These are phyloP conservation scores for Wickerhamiella lipophila DNA, from an alignment of 805 yeast genomes.

Conservation along the genomic window DNA sequence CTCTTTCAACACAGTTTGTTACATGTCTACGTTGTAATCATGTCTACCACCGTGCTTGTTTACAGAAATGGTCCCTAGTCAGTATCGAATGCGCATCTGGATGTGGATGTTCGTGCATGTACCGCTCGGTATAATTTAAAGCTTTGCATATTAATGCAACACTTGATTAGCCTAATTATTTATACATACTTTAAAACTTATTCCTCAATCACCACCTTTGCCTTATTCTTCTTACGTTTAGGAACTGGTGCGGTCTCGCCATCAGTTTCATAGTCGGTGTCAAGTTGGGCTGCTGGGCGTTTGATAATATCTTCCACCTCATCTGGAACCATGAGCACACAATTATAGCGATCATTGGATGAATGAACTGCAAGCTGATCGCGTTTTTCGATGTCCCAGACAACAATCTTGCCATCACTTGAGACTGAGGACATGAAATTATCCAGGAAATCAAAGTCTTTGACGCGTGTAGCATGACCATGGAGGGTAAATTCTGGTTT, in stretches of 20 bases:
- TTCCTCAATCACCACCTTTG: conserved; percentile 19
- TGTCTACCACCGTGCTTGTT: conserved; percentile 65
- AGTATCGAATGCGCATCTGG: conserved; percentile 64
- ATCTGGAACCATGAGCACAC: conserved; percentile 62
- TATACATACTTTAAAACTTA: not conserved
- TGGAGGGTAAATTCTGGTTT: conserved; percentile 40
- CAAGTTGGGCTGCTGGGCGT: conserved; percentile 63
- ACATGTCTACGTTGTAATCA: conserved; percentile 70
- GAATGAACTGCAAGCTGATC: conserved; percentile 86
- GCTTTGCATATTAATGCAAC: conserved; percentile 11
- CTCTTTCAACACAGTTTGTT: conserved; percentile 47
- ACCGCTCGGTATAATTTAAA: conserved; percentile 17
- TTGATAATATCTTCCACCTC: conserved; percentile 54
- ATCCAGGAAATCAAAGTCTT: conserved; percentile 48
- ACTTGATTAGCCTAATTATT: not conserved
- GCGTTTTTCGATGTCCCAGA: conserved; percentile 59
- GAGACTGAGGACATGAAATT: conserved; percentile 66
- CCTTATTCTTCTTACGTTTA: conserved; percentile 21
- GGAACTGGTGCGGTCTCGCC: conserved; percentile 18
- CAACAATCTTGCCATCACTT: conserved; percentile 85
- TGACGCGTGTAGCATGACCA: conserved; percentile 80
- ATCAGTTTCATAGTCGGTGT: conserved; percentile 41
- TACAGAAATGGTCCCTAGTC: conserved; percentile 62
- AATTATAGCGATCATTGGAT: conserved; percentile 82
- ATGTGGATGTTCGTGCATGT: conserved; percentile 60